Percentiles rank a stretch among this genome's conserved stretches.
phyloP scores from a whole-genome alignment of 345 rosid species.

The Eucalyptus victrix region DNA sequence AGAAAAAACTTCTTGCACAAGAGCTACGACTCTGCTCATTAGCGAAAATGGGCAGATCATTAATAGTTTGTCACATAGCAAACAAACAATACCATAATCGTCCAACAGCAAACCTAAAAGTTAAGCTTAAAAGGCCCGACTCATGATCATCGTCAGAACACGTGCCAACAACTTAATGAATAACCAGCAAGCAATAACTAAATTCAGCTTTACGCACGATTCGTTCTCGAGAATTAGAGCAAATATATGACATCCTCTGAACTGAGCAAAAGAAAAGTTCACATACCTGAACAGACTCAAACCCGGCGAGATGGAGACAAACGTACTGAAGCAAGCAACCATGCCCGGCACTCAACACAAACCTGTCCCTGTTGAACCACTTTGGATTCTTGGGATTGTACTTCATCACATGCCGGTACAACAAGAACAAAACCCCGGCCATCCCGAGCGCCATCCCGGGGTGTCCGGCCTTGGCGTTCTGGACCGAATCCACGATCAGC shows the following conservation, averaged over 20 bases:
- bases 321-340: constrained; percentile 29
- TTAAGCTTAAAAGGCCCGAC: background rate
- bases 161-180: background rate
- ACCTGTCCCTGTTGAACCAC: constrained; percentile 28
- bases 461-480: constrained; percentile 51
- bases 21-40: background rate
- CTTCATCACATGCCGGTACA: constrained; percentile 15
- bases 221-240: background rate
- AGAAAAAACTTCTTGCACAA: background rate
- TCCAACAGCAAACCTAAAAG: background rate
- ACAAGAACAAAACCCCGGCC: constrained; percentile 14
- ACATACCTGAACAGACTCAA: constrained; percentile 11
- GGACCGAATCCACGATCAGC: constrained; percentile 42
- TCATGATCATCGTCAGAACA: background rate
- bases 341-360: constrained; percentile 32
- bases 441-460: constrained; percentile 52
- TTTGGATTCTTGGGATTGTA: constrained; percentile 15
- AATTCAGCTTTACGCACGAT: background rate
- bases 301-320: constrained; percentile 27
- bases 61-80: background rate
- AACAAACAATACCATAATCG: background rate
- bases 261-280: background rate
- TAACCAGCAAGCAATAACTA: background rate
- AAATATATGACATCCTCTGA: background rate
- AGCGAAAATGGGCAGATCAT: background rate